phyloP scores from a whole-genome alignment of 129 eudicot species.

The Solidago caesia region DNA sequence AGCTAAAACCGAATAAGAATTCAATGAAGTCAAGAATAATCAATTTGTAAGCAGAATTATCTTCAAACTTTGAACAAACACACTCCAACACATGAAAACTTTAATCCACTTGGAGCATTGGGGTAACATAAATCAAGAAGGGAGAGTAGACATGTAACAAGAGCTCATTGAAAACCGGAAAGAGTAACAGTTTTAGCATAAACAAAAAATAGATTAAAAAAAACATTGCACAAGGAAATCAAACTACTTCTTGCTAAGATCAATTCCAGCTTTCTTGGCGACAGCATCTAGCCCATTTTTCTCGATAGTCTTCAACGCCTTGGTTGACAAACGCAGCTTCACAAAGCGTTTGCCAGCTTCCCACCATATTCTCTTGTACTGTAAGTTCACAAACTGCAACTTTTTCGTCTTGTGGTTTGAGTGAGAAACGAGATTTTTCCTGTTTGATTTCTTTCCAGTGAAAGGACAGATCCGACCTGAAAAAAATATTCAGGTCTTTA shows the following conservation, averaged over 20 bases:
- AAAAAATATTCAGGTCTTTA: conserved; percentile 14
- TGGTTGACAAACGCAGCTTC: conserved; percentile 78
- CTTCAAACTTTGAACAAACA: background rate
- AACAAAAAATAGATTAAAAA: background rate
- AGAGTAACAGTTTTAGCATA: conserved; percentile 16
- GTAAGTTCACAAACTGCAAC: conserved; percentile 86
- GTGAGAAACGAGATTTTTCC: conserved; percentile 69
- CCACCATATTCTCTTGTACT: conserved; percentile 96
- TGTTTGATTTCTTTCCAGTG: conserved; percentile 94
- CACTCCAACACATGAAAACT: background rate
- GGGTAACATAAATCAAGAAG: background rate
- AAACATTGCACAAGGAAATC: conserved; percentile 19
- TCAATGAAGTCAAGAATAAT: too few species aligned
- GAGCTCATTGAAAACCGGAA: conserved; percentile 22
- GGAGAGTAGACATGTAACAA: conserved; percentile 8
- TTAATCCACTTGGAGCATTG: conserved; percentile 6
- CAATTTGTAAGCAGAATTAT: too few species aligned
- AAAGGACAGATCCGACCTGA: conserved; percentile 95
- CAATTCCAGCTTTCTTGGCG: conserved; percentile 96
- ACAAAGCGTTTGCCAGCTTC: conserved; percentile 92
- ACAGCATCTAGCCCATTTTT: conserved; percentile 90
- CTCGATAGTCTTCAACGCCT: conserved; percentile 94
- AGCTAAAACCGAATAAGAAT: too few species aligned
- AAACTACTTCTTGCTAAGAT: conserved; percentile 66
- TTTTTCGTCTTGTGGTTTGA: conserved; percentile 86